Base-by-base conservation (phyloP, 139 green algal genomes). In the Tetraselmis striata region DNA sequence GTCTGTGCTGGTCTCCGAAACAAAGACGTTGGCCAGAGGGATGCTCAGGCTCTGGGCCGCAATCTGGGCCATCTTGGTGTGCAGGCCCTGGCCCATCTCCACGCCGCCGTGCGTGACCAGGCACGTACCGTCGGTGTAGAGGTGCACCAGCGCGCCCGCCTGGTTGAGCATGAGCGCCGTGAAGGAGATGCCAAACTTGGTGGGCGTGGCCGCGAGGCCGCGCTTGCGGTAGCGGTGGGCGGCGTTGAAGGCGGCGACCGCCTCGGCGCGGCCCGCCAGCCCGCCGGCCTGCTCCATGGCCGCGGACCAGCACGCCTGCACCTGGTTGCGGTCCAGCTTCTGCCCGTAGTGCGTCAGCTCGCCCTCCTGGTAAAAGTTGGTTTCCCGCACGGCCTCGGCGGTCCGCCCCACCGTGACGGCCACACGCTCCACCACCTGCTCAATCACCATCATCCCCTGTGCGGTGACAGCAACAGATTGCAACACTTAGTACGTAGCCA, bases 111-210 rank as follows among this genome's bases (percentile, higher is more conserved):
- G 96, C 0, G 94, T 97, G 23, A 99, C 94, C 82, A 98, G 87
- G 67, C 97, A 94, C 0, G 92, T 97, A 79, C 96, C 96, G 75
- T 99, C 96, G 18, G 91, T 92, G 86, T 98, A 98, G 29, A 98
- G 81, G 86, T 99, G 95, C 84, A 99, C 95, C 84, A 99, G 89
- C 30, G 96, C 93, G 0, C 93, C 96, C 1, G 89, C 95, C 86
- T 95, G 91, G 79, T 92, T 92, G 23, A 92, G 76, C 79, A 97
- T 83, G 75, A 96, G 95, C 82, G 84, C 75, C 30, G 89, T 95
- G 88, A 98, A 98, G n/a, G 89, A 90, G 84, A 98, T 98, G 84
- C 96, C 96, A 87, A 98, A 99, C 90, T 98, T 98, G 83, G 96
- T 99, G 83, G 96, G 95, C 0, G 92, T 87, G 1, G 92, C 81